Evolutionary conservation across 306 rosid species (phyloP), one percentile per base, ranked within the genome.

Genomic region (Gynostemma pentaphyllum): DNA sequence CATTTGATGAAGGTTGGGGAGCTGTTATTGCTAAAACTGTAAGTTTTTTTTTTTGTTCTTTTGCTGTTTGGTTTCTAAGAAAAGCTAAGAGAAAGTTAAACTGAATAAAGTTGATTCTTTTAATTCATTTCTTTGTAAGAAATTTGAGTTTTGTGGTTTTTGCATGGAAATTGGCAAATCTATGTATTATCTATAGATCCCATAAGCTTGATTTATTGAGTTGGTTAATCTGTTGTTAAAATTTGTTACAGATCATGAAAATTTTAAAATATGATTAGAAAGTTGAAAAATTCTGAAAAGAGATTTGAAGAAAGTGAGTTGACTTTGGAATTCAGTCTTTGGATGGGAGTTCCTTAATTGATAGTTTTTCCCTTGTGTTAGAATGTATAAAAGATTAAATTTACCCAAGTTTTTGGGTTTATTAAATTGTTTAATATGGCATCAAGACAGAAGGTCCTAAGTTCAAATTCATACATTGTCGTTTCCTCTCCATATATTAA

Each of bases 1-100:
- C 99, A 51, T 92, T 92, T 64, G 99, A 92, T 68, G 99, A 92
- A 82, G 99, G 99, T 1, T 92, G 99, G 99, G 99, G 99, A 15
- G 96, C 87, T 50, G 96, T 92, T 71, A 92, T 92, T 66, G 99
- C 96, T 24, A 92, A 92, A 73, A 92, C 99, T 82, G 99, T 92
- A 76, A 78, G 94, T 47, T 45, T 40, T 3, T 18, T 24, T 59
- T 32, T 23, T 44, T 13, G 1, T 16, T 72, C 15, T 62, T 0
- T 24, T 40, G n/a, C 18, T 46, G 30, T 52, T 68, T 47, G 63
- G 66, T 72, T 62, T 23, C 32, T 45, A 26, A 56, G 49, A 74
- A 60, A 61, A 26, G 27, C 1, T 46, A 13, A 19, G 37, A 23
- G 62, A 54, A 54, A 54, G 8, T 54, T 30, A 2, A 26, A 19